Evolutionary conservation across 345 rosid species (phyloP).

Genomic region (Camelina hispida): DNA sequence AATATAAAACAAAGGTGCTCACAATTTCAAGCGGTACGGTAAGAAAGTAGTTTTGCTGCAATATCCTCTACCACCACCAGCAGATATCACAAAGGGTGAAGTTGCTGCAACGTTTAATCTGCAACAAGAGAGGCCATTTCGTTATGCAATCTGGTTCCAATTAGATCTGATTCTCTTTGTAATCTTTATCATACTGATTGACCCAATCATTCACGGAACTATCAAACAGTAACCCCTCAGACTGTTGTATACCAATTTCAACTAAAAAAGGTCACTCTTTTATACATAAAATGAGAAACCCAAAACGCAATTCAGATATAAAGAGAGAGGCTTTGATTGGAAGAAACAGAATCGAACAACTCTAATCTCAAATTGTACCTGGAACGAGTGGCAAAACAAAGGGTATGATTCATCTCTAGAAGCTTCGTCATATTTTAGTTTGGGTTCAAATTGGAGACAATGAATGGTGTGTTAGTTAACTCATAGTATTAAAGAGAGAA

Average conservation of each 20-base stretch:
- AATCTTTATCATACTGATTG: background rate
- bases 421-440: constrained; percentile 25
- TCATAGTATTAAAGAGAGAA: background rate
- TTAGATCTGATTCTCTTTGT: background rate
- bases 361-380: constrained; percentile 21
- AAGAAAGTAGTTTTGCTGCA: constrained; percentile 31
- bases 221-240: too few species aligned
- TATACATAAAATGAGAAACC: constrained; percentile 28
- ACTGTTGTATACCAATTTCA: background rate
- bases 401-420: constrained; percentile 13
- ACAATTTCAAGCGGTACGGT: constrained; percentile 41
- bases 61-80: constrained; percentile 7
- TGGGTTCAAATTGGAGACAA: constrained; percentile 3
- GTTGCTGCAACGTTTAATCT: constrained; percentile 30
- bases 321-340: constrained; percentile 1
- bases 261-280: background rate
- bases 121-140: constrained; percentile 12
- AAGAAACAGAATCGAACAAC: constrained; percentile 8
- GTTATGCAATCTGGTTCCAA: background rate
- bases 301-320: constrained; percentile 17
- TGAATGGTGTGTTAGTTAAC: constrained; percentile 1
- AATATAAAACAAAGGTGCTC: background rate
- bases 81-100: constrained; percentile 18
- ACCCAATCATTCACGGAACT: too few species aligned
- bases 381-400: constrained; percentile 27